A percentile compares a stretch with the other conserved stretches of the same genome.
Evolutionary conservation across 2,329 filamentous ascomycete species (phyloP).

Genomic region (Scytalidium sp.): DNA sequence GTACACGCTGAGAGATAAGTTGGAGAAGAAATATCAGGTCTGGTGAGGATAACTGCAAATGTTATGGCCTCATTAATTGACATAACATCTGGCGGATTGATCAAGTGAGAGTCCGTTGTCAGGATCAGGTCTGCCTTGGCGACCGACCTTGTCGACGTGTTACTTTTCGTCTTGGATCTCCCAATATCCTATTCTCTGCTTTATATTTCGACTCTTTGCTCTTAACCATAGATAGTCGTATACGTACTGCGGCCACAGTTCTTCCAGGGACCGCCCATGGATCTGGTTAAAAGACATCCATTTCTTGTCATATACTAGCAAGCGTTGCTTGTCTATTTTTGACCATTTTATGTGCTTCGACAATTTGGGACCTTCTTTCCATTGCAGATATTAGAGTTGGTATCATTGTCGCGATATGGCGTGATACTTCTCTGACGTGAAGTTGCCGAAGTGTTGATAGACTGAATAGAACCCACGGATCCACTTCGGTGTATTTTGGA

Average conservation of each 20-base stretch:
- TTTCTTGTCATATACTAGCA: slow-evolving; percentile 12
- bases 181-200: neutral
- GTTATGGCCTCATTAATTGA: neutral
- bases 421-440: slow-evolving; percentile 12
- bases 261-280: slow-evolving; percentile 11
- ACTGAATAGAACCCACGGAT: neutral
- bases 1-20: neutral
- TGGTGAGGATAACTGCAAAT: neutral
- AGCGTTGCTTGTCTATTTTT: slow-evolving; percentile 13
- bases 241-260: slow-evolving; percentile 13
- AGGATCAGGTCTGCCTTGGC: neutral
- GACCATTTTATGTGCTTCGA: slow-evolving; percentile 10
- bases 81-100: neutral
- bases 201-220: slow-evolving; percentile 31
- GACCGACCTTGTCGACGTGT: neutral
- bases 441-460: slow-evolving; percentile 2
- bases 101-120: neutral
- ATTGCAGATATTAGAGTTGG: slow-evolving; percentile 6
- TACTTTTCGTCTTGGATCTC: neutral
- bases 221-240: slow-evolving; percentile 12
- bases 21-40: neutral
- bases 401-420: slow-evolving; percentile 11
- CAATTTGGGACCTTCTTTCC: slow-evolving; percentile 4
- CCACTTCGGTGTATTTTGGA: neutral
- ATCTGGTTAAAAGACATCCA: slow-evolving; percentile 14